A percentile compares a stretch with the other conserved stretches of the same genome.
phyloP scores from a whole-genome alignment of 2,329 filamentous ascomycete genomes.

The Neonectria faginata region DNA sequence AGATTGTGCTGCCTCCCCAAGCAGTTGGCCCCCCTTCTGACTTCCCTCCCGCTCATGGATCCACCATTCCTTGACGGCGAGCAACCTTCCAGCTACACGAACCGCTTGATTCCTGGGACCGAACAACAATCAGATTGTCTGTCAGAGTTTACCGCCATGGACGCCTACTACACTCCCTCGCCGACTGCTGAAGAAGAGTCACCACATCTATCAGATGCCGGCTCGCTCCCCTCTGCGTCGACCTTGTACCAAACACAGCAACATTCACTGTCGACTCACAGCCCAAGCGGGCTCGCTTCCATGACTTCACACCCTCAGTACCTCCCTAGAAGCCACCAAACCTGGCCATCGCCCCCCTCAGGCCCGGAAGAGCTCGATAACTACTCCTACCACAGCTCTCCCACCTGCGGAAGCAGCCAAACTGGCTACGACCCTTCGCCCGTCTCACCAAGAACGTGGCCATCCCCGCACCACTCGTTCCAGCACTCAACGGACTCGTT shows the following conservation, averaged over 20 bases:
- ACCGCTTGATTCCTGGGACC: slow-evolving; percentile 39
- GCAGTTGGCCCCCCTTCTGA: slow-evolving; percentile 21
- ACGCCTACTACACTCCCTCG: slow-evolving; percentile 41
- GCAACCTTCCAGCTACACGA: slow-evolving; percentile 50
- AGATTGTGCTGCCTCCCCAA: slow-evolving; percentile 37
- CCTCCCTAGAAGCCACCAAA: slow-evolving; percentile 37
- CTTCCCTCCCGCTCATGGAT: slow-evolving; percentile 43
- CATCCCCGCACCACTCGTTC: slow-evolving; percentile 44
- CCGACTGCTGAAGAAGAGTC: slow-evolving; percentile 38
- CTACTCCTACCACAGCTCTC: slow-evolving; percentile 51
- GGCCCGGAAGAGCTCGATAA: slow-evolving; percentile 54
- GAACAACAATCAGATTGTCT: slow-evolving; percentile 46
- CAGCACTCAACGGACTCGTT: slow-evolving; percentile 36
- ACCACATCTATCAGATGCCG: slow-evolving; percentile 39
- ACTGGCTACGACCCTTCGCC: slow-evolving; percentile 47
- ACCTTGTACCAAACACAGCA: slow-evolving; percentile 39
- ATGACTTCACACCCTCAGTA: slow-evolving; percentile 42
- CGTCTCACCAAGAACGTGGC: slow-evolving; percentile 52
- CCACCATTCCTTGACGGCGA: slow-evolving; percentile 45
- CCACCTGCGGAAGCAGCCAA: slow-evolving; percentile 41
- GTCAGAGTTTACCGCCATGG: slow-evolving; percentile 44
- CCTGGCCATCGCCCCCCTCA: slow-evolving; percentile 54
- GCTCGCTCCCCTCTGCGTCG: slow-evolving; percentile 36
- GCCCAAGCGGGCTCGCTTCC: slow-evolving; percentile 38
- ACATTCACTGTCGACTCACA: slow-evolving; percentile 31